Evolutionary conservation across 495 filamentous ascomycete species (phyloP), one percentile per base, ranked within the genome.

Genomic region (Oleoguttula mirabilis): DNA sequence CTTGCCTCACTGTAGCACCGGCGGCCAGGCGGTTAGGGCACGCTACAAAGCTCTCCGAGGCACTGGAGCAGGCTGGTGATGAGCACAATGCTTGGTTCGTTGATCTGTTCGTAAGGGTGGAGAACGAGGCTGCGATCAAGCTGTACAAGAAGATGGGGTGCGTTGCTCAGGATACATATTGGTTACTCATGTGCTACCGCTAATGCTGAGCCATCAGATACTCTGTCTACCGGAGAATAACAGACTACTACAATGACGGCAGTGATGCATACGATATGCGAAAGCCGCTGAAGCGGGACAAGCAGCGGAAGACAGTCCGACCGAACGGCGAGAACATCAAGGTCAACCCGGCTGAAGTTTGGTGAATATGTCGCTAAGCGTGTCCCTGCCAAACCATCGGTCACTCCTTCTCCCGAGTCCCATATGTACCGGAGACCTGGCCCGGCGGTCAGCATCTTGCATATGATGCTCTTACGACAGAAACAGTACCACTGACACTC

Each of bases 251-350:
- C 53, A 84, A 77, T 36, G 88, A 85, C 54, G 79, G 87, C 57
- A 85, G 88, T 54, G 88, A 95, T 67, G 90, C 90, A 11, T 94
- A 82, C 57, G 80, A 98, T 60, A 98, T 98, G 90, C 77, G 90
- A 36, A 96, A 96, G 55, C 78, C 84, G 34, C 76, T 88, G 62
- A 81, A 71, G 61, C 70, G 87, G 47, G 90, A 98, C 63, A 82
- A 79, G 60, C 72, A 78, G 28, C 62, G 69, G 35, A 70, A 82
- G 60, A 80, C 88, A 63, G 70, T 93, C 12, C 71, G 90, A 44
- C 73, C 83, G 41, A 76, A 93, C 50, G 90, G 90, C 19, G 82
- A 92, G 65, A 69, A 80, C 37, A 76, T 82, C 61, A 70, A 66
- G 24, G 84, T 98, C n/a, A 66, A 71, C 20, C 88, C 90, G 4